A percentile compares a stretch with the other conserved stretches of the same genome.
Conservation (phyloP, 345 rosid genomes). For the Pugionium cornutum region DNA sequence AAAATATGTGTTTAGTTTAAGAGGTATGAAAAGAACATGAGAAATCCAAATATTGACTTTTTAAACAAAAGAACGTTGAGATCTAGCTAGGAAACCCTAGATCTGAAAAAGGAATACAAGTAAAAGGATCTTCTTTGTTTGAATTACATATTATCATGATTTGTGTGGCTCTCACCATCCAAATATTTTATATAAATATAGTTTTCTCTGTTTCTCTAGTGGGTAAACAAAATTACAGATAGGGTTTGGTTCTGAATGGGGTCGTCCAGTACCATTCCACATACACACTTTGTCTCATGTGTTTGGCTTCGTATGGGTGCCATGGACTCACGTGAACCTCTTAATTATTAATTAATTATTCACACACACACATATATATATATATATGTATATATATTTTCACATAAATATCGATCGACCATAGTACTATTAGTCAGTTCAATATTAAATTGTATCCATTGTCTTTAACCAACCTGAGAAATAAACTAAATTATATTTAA, state of each 20-base stretch:
- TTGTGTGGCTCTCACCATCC: conserved; percentile 38
- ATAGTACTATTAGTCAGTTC: background rate
- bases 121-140: conserved; percentile 33
- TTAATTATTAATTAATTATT: background rate
- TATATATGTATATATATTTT: no score
- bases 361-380: no score
- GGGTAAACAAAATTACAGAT: conserved; percentile 37
- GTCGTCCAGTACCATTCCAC: conserved; percentile 37
- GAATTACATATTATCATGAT: conserved; percentile 30
- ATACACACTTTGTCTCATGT: conserved; percentile 41
- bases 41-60: conserved; percentile 37
- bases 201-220: conserved; percentile 30
- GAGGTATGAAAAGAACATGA: conserved; percentile 27
- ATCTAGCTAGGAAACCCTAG: conserved; percentile 37
- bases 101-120: conserved; percentile 34
- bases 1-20: conserved; percentile 14
- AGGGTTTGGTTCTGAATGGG: conserved; percentile 38
- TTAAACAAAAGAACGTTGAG: conserved; percentile 30
- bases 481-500: background rate
- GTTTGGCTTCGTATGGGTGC: conserved; percentile 39
- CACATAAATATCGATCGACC: no score
- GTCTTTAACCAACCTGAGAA: background rate
- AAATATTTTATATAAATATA: conserved; percentile 1
- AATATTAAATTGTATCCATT: background rate
- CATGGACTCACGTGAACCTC: conserved; percentile 47